Evolutionary conservation across 2,329 filamentous ascomycete species (phyloP), one percentile per base, ranked within the genome.

Genomic region (Pyrenochaeta sp.): DNA sequence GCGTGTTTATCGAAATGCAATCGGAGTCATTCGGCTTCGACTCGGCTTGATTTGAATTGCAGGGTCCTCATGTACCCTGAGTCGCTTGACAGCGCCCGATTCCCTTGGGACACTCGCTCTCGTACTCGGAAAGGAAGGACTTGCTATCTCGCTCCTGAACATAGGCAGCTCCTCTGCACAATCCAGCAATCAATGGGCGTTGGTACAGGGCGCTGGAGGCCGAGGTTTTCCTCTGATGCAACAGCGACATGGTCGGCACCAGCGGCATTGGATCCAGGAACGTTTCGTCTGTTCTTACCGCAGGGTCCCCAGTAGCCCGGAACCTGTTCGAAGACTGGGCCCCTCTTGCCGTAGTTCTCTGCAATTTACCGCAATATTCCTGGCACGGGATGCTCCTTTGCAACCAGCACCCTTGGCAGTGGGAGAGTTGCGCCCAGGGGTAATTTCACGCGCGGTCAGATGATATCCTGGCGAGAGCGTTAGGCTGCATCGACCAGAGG

Each of bases 401-500:
- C 40, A 42, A 15, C 40, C 17, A 39, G 4, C 20, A 39, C 21
- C 18, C 36, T 11, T 37, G 23, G 23, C 35, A 6, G n/a, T 29
- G 32, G 12, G 15, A n/a, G 14, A 4, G 39, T 27, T 29, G 39
- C 17, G 17, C 7, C 7, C 39, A 41, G 39, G 10, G 21, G 39
- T 12, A 20, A 17, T 30, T 17, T 37, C 39, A 49, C n/a, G 33
- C 30, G 46, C 17, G 30, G 23, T 29, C 40, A 42, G 4, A 30
- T 15, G 20, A 29, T 30, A 30, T 10, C 27, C 41, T 46, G 45
- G 50, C 49, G 42, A 40, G 37, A 51, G 56, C 54, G 53, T 60
- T 51, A 56, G 56, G 50, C 11, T 49, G 54, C 49, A 51, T 51
- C 46, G 60, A 41, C 45, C 44, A 21, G 41, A 44, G 41, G n/a